A percentile compares a stretch with the other conserved stretches of the same genome.
These are phyloP conservation scores for Russula virescens DNA, from an alignment of 768 basidiomycete species.

Conservation along the genomic window DNA sequence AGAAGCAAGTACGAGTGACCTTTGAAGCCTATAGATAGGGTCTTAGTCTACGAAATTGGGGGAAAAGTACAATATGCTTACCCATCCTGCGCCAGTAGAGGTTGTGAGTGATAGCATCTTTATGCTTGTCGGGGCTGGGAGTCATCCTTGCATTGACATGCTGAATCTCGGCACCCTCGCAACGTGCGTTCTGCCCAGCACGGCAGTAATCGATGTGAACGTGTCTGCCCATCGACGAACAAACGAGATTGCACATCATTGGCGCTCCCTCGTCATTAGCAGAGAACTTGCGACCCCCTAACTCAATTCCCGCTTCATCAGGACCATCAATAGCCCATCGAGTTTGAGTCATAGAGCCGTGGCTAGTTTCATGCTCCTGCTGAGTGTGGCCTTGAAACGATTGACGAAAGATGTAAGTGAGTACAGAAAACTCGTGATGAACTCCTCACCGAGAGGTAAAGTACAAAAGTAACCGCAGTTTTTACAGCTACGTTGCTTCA, in stretches of 20 bases:
- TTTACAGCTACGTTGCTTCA: slow-evolving; percentile 38
- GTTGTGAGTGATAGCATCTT: slow-evolving; percentile 50
- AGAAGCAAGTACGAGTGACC: slow-evolving; percentile 27
- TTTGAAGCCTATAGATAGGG: slow-evolving; percentile 42
- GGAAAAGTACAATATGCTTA: slow-evolving; percentile 28
- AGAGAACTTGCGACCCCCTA: slow-evolving; percentile 51
- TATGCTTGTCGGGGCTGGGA: slow-evolving; percentile 43
- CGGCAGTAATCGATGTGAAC: slow-evolving; percentile 54
- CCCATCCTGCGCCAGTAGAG: slow-evolving; percentile 55
- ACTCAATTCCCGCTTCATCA: slow-evolving; percentile 44
- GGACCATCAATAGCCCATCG: slow-evolving; percentile 53
- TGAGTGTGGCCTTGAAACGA: slow-evolving; percentile 46
- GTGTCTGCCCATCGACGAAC: slow-evolving; percentile 52
- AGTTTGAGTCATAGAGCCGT: slow-evolving; percentile 57
- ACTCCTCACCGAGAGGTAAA: slow-evolving; percentile 42
- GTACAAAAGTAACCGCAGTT: slow-evolving; percentile 56
- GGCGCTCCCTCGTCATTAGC: slow-evolving; percentile 52
- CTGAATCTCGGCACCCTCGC: slow-evolving; percentile 40
- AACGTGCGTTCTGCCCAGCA: slow-evolving; percentile 33
- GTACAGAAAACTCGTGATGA: not conserved
- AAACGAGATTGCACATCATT: slow-evolving; percentile 57
- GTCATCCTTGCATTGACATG: slow-evolving; percentile 41
- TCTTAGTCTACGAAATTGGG: not conserved
- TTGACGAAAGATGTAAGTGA: not conserved
- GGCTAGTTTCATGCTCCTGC: slow-evolving; percentile 54